Evolutionary conservation across 306 rosid genomes (phyloP), one percentile per base, ranked within the genome.

Genomic region (Delonix regia): DNA sequence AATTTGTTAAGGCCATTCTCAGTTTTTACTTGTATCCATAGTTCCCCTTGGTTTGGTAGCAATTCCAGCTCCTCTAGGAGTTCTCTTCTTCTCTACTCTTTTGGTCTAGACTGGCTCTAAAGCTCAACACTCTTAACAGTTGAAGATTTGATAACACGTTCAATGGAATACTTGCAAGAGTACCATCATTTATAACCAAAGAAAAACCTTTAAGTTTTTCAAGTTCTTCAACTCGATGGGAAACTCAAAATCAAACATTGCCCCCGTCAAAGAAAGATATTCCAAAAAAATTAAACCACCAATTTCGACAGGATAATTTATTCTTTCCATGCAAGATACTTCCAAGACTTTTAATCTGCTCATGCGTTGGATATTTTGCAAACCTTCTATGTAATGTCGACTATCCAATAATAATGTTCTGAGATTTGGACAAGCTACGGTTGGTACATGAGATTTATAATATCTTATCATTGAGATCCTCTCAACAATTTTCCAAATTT

Each of bases 181-280:
- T 11, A 9, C 6, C 15, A 0, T 0, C 5, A 0, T 0, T 9
- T 14, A 24, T 0, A 16, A 0, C 0, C 38, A 59, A 27, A 14
- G 5, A 28, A 25, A 5, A 12, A 57, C 0, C 36, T 57, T 57
- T 10, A 57, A 25, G 24, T 12, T 25, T 25, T 13, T 25, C 36
- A 59, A 27, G 5, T 25, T 27, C 38, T 59, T 27, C 36, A 57
- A 27, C 38, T 27, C n/a, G 2, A 4, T 13, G 18, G 64, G 10
- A 27, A 4, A 5, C 36, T 1, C 1, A 0, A 0, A 18, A 49
- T 7, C 7, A 0, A 0, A 16, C 8, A 18, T 16, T 15, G 16
- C 19, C 18, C 55, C 55, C 16, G 0, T 13, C 19, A 59, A 14
- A 27, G 19, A 27, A 59, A 59, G 65, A 27, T 59, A 14, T 59